phyloP scores from a whole-genome alignment of 257 asterid species.

The Solanum piurae region DNA sequence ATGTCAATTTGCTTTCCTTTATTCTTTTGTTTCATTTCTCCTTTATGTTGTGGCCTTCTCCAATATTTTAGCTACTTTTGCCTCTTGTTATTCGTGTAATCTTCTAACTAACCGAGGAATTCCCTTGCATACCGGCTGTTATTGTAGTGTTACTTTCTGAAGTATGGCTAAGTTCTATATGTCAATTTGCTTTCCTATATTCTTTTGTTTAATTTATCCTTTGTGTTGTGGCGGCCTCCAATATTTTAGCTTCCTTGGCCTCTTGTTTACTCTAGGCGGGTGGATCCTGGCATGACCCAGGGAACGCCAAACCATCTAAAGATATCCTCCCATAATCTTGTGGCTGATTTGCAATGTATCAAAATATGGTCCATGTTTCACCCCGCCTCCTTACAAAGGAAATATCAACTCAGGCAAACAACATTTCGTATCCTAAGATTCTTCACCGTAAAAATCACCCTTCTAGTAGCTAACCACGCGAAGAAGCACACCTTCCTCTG shows the following conservation, averaged over 20 bases:
- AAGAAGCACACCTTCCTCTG: not conserved
- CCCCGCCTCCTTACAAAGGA: not conserved
- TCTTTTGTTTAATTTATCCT: not conserved
- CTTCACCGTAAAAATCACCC: not conserved
- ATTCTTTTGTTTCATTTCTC: not conserved
- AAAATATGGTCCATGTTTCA: not conserved
- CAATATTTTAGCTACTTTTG: not conserved
- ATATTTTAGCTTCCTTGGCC: not conserved
- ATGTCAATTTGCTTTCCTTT: not conserved
- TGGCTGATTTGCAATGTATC: not conserved
- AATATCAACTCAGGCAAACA: not conserved
- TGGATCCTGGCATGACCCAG: not conserved
- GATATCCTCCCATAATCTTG: not conserved
- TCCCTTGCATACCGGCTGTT: slow-evolving; percentile 94
- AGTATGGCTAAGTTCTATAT: slow-evolving; percentile 25
- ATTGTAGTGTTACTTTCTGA: slow-evolving; percentile 96
- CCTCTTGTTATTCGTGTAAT: slow-evolving; percentile 61
- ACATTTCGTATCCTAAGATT: not conserved
- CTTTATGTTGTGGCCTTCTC: not conserved
- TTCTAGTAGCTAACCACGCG: not conserved
- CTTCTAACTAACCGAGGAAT: slow-evolving; percentile 91
- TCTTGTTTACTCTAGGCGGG: not conserved
- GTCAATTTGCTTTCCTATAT: not conserved
- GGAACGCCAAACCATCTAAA: not conserved
- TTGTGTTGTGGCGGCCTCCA: not conserved